Base-by-base conservation (phyloP, 805 yeast species). In the Pichia paraexigua region DNA sequence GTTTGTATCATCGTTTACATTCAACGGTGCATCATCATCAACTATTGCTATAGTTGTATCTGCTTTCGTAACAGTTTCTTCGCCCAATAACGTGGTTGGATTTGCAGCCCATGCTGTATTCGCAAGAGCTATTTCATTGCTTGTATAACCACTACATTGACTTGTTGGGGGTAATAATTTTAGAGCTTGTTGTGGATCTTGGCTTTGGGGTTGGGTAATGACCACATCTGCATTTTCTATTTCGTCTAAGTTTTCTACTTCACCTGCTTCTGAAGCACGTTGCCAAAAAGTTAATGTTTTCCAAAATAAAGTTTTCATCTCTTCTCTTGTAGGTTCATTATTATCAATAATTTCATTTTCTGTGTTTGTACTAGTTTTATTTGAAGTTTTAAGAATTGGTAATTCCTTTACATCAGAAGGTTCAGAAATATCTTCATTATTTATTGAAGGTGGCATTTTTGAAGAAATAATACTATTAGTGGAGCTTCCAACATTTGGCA, bases 241-340 rank as follows among this genome's bases (percentile, higher is more conserved):
- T 17, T 27, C 30, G 6, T 20, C 28, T 5, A 30, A 4, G 2
- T 18, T 21, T 17, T 11, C 24, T 6, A 6, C 22, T 10, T 25
- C 21, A 21, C 15, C 28, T 39, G 18, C 20, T 13, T 35, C 35
- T 18, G 51, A 27, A 20, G 51, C 45, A 13, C 42, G 25, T 41
- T 49, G 52, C 52, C 54, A 52, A 24, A 48, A 45, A 3, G 41
- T 20, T 18, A 48, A 15, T 4, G 47, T 48, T 39, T 39, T 43
- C 51, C 51, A 48, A 43, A 48, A 47, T 7, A 30, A 37, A 2
- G 51, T 12, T n/a, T 42, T 47, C 11, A 17, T 22, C 5, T 47
- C 45, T 20, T 47, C 30, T 12, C 2, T 5, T 28, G 30, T 27
- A 21, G 39, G 20, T 35, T 35, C 39, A 35, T 7, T 5, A 35